Percentiles rank a stretch among this genome's conserved stretches.
These are phyloP conservation scores for Mortierella sp. DNA, from an alignment of 371 early-diverging fungal genomes.

Conservation along the genomic window DNA sequence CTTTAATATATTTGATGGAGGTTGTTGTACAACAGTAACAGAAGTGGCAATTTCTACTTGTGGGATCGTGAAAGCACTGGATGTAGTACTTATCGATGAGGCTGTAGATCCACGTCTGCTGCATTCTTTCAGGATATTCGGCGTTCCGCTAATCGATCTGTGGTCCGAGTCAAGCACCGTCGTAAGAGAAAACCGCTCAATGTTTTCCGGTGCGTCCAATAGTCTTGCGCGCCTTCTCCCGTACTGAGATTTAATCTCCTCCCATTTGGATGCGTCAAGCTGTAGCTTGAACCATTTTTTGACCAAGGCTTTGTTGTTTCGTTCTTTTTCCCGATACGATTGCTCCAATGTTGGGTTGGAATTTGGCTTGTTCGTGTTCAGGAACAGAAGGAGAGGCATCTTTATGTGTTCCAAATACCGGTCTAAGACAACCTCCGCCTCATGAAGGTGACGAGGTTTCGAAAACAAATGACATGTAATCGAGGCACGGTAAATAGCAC, in stretches of 20 bases:
- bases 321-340: slow-evolving; percentile 5
- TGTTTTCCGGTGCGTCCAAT: slow-evolving; percentile 27
- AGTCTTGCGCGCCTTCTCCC: slow-evolving; percentile 28
- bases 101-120: background rate
- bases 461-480: slow-evolving; percentile 36
- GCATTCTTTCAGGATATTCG: background rate
- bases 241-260: slow-evolving; percentile 36
- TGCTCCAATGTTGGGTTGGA: background rate
- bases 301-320: slow-evolving; percentile 10
- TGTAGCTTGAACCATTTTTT: slow-evolving; percentile 32
- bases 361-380: background rate
- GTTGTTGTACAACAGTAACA: background rate
- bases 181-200: slow-evolving; percentile 13
- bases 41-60: background rate
- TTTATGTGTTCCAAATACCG: slow-evolving; percentile 17
- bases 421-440: slow-evolving; percentile 22
- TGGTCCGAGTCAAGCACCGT: background rate
- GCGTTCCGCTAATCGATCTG: background rate
- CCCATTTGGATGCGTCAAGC: slow-evolving; percentile 39
- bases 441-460: slow-evolving; percentile 38
- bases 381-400: background rate
- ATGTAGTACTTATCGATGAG: background rate
- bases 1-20: background rate
- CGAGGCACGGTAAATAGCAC: slow-evolving; percentile 14
- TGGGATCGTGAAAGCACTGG: background rate